Base-by-base conservation (phyloP, 805 yeast genomes). In the Danielia reshetovae region DNA sequence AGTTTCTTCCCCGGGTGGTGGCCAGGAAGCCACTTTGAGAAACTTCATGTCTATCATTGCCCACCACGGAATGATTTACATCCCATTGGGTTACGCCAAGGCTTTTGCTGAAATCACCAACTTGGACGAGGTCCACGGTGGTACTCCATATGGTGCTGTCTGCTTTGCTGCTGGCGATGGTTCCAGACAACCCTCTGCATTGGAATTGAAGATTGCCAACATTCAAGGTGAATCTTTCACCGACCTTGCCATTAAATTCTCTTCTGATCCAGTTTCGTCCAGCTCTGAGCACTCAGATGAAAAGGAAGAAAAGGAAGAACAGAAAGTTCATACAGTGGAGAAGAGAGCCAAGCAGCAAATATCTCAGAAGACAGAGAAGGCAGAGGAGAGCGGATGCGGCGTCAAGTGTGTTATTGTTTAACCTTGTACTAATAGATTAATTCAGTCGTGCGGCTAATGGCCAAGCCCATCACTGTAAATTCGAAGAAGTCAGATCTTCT, bases 101-200 rank as follows among this genome's bases (percentile, higher is more conserved):
- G 71, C 68, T 26, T 77, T 78, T 55, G 71, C 74, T 32, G 72
- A 74, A 39, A 58, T 79, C 49, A 48, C 75, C 45, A 72, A 72
- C 58, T 53, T 81, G 38, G 71, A 68, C 14, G 89, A 81, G 64
- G 70, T 74, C 37, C 89, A 81, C 55, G 95, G 94, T 51, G 81
- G 83, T 50, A 76, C 89, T 36, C 75, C 95, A 34, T 86, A 87
- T 83, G 94, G 94, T 62, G 87, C 95, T 28, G 93, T 90, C 54
- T 67, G 85, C 38, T 70, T 73, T 46, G 86, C 95, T 23, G 90
- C 82, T 45, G 65, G 77, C 16, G 87, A 81, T 53, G 95, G 94
- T 49, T 74, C 86, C 27, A 79, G 90, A 69, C 60, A 57, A 45
- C 83, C 88, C 29, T 55, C 77, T 36, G 74, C 65, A 33, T 61